Percentiles rank a stretch among this genome's conserved stretches.
These are phyloP conservation scores for Ochromonas danica DNA, from an alignment of 108 stramenopile genomes.

Conservation along the genomic window DNA sequence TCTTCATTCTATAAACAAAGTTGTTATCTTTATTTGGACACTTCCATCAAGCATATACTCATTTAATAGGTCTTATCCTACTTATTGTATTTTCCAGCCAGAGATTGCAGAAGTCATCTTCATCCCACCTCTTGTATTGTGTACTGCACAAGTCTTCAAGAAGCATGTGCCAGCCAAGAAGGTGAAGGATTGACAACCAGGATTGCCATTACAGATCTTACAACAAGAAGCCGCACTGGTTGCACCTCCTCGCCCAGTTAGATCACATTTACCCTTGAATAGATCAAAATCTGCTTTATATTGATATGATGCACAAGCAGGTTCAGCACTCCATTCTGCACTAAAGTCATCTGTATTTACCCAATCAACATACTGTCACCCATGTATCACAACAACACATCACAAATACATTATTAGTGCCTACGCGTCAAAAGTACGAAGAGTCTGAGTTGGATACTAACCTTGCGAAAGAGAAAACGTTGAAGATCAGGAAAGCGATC, in stretches of 20 bases:
- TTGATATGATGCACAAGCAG: not conserved
- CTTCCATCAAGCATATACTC: too few relatives aligned
- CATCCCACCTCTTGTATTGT: too few relatives aligned
- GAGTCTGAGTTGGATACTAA: too few relatives aligned
- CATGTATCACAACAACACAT: not conserved
- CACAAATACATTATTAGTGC: not conserved
- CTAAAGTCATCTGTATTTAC: not conserved
- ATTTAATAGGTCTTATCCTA: too few relatives aligned
- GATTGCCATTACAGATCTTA: not conserved
- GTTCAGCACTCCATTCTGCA: constrained; percentile 1
- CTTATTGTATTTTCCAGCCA: too few relatives aligned
- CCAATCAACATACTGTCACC: constrained; percentile 20
- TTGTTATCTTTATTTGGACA: too few relatives aligned
- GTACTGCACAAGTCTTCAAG: not conserved
- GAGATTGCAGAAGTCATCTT: too few relatives aligned
- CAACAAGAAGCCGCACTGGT: constrained; percentile 4
- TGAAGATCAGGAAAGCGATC: constrained; percentile 35
- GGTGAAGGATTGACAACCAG: constrained; percentile 18
- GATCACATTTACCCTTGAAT: constrained; percentile 18
- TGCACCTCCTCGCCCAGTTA: not conserved
- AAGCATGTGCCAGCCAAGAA: not conserved
- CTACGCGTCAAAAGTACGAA: too few relatives aligned
- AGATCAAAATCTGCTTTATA: not conserved
- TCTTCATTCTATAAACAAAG: too few relatives aligned
- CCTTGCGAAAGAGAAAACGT: not conserved